Base-by-base conservation (phyloP, 2,329 filamentous ascomycete species). In the Colletotrichum sp. region DNA sequence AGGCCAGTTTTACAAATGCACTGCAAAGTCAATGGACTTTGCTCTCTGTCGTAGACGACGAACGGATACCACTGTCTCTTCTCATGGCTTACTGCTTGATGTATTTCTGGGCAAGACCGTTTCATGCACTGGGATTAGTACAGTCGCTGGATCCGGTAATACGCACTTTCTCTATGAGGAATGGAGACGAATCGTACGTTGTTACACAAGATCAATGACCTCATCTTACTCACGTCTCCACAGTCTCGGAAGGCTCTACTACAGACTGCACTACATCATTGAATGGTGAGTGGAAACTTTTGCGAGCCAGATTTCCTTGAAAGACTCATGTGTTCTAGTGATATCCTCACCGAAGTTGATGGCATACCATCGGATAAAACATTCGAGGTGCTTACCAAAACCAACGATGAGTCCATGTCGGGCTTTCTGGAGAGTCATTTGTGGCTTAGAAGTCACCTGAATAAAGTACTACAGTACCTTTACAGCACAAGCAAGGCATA, bases 401-500 rank as follows among this genome's bases (percentile, higher is more conserved):
- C 18, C 6, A 21, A 36, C 15, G 61, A 65, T 13, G 30, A 52
- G 28, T 24, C 26, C 26, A 34, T 32, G 28, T 18, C 34, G 24
- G 24, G 21, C 28, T 12, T n/a, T 36, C 28, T 67, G 13, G 48
- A 48, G 28, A 52, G 65, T 13, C 70, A 73, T 18, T 16, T 69
- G 4, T 48, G 43, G 64, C 65, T 73, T 15, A 58, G 70, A 52
- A 68, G 64, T n/a, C 32, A 60, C 16, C 43, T 73, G 4, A 73
- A 73, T 48, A 43, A 36, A 18, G 60, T 69, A 8, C 52, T 73
- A 4, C 62, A 68, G 16, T 65, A 68, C 16, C 64, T 73, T 18
- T 73, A 68, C 55, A 69, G 48, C 9, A 16, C 64, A 16, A 60
- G 66, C 52, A 73, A 73, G 34, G 70, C 70, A 9, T 73, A 73